A percentile compares a stretch with the other conserved stretches of the same genome.
Evolutionary conservation across 192 early-diverging fungal genomes (phyloP).

Genomic region (Coemansia sp.): DNA sequence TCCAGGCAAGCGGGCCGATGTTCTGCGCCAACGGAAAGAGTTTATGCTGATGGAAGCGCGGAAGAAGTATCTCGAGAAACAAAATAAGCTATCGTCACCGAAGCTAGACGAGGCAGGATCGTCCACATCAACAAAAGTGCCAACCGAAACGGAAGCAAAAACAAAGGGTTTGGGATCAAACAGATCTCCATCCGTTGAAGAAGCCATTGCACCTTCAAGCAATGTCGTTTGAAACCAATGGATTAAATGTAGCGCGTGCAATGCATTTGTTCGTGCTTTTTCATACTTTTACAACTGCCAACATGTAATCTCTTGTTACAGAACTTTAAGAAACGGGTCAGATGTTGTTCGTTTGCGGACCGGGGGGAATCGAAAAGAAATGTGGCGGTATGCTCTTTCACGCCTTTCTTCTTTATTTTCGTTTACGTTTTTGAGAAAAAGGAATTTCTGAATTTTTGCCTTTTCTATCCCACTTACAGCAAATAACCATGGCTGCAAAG

Average conservation of each 20-base stretch:
- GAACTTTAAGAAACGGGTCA: neutral
- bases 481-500: constrained; percentile 33
- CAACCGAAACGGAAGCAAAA: neutral
- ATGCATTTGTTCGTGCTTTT: neutral
- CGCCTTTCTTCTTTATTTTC: neutral
- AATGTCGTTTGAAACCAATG: neutral
- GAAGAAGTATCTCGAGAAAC: constrained; percentile 44
- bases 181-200: neutral
- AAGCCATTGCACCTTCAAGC: neutral
- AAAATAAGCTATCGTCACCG: neutral
- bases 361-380: neutral
- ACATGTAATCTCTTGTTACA: neutral
- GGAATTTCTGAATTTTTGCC: neutral
- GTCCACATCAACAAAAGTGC: neutral
- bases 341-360: neutral
- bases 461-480: neutral
- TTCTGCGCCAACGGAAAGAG: constrained; percentile 48
- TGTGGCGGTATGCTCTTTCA: neutral
- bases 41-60: constrained; percentile 55
- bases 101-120: neutral
- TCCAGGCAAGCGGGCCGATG: constrained; percentile 31
- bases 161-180: neutral
- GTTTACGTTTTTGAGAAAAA: neutral
- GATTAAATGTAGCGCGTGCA: neutral
- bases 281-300: too few relatives aligned